Evolutionary conservation across 441 rosid species (phyloP), one percentile per base, ranked within the genome.

Genomic region (Erysimum cheiri): DNA sequence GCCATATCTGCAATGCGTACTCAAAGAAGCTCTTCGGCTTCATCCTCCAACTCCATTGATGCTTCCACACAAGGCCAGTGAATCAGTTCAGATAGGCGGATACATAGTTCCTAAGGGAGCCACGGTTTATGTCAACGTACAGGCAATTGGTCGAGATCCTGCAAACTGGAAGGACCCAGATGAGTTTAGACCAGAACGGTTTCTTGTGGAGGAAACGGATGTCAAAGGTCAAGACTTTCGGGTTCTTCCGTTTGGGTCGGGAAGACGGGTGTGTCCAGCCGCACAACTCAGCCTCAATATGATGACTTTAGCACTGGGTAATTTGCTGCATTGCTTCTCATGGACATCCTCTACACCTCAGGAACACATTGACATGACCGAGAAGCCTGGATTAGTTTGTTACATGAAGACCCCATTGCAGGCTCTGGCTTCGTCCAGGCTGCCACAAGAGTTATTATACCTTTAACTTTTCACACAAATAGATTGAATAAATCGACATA

Each of bases 41-140:
- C 98, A 93, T 60, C 98, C 98, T 0, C 96, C 97, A 39, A 93
- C 97, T 22, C 98, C 97, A 3, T 67, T 89, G 24, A 93, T 93
- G 96, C 91, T 93, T 33, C 98, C 98, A 19, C 95, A 93, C 66
- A 87, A 87, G 4, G 83, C 98, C 67, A 87, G 80, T 6, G 73
- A 87, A 9, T 69, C 85, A 3, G 91, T 93, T 11, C 83, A 80
- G 60, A 56, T 93, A 11, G 90, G 92, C 0, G 96, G 94, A 61
- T 93, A 87, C 17, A 91, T 85, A 72, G 69, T 93, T 62, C 96
- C 98, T 0, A 87, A 83, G 73, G 97, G 96, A 62, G 80, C 97
- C 5, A 81, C 83, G 6, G 83, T 93, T 14, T 93, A 84, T 10
- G 96, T 91, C 13, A 87, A 91, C 5, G 93, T 89, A 3, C 86